Conservation (phyloP, 495 filamentous ascomycete genomes). For the Aspergillus sclerotiicarbonarius region DNA sequence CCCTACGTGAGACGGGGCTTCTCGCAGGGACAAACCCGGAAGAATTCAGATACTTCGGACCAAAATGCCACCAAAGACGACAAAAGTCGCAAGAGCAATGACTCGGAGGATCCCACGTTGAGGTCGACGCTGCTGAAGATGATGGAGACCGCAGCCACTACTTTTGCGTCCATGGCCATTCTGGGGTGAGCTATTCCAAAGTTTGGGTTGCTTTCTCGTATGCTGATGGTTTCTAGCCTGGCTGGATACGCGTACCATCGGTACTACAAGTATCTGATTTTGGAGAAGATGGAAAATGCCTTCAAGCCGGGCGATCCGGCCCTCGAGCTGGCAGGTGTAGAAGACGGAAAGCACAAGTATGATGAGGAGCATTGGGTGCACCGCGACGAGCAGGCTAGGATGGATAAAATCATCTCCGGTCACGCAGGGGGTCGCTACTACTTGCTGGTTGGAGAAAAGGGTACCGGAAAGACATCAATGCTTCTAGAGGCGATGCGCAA, state of each 20-base stretch:
- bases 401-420: conserved; percentile 77
- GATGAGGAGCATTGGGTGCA: conserved; percentile 75
- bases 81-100: conserved; percentile 19
- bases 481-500: conserved; percentile 90
- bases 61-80: conserved; percentile 35
- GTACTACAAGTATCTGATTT: conserved; percentile 85
- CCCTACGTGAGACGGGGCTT: conserved; percentile 27
- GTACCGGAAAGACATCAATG: conserved; percentile 95
- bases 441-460: conserved; percentile 93
- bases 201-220: not conserved
- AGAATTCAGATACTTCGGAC: conserved; percentile 31
- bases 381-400: conserved; percentile 73
- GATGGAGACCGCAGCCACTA: conserved; percentile 81
- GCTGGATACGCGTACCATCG: conserved; percentile 82
- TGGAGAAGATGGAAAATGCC: conserved; percentile 90
- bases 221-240: conserved; percentile 41
- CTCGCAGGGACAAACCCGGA: conserved; percentile 28
- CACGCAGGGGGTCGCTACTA: conserved; percentile 75
- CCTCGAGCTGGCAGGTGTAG: conserved; percentile 78
- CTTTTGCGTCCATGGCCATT: conserved; percentile 78
- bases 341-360: conserved; percentile 51
- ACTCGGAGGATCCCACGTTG: conserved; percentile 35
- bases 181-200: conserved; percentile 61
- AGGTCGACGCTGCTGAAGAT: conserved; percentile 67
- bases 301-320: conserved; percentile 91